These are phyloP conservation scores for Tardiomyces digboiensis DNA, from an alignment of 1,139 yeast species.

Conservation along the genomic window DNA sequence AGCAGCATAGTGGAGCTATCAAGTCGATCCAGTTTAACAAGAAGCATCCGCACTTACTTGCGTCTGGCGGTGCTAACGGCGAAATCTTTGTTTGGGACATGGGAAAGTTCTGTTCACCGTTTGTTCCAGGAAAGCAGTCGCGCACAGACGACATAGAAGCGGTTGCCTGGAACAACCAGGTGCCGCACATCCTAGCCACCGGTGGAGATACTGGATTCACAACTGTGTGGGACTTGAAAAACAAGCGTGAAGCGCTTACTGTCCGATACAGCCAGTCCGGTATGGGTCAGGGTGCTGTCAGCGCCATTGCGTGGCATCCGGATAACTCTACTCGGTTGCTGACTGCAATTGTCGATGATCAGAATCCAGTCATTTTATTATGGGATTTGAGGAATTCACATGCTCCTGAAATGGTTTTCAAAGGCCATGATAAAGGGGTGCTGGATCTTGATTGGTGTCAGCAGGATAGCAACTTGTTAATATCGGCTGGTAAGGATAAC, in stretches of 20 bases:
- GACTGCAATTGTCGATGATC: constrained; percentile 81
- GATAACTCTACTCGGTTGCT: constrained; percentile 71
- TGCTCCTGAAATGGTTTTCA: constrained; percentile 68
- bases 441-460: constrained; percentile 90
- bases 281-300: constrained; percentile 41
- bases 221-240: constrained; percentile 89
- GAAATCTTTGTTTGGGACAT: constrained; percentile 90
- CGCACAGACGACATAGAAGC: constrained; percentile 77
- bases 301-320: constrained; percentile 71
- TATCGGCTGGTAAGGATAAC: constrained; percentile 91
- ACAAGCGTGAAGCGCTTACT: constrained; percentile 82
- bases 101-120: constrained; percentile 46
- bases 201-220: constrained; percentile 82
- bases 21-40: constrained; percentile 74
- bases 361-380: constrained; percentile 68
- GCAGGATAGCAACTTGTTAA: constrained; percentile 65
- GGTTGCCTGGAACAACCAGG: constrained; percentile 84
- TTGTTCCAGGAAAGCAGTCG: constrained; percentile 57
- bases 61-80: constrained; percentile 81
- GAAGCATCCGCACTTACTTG: constrained; percentile 60
- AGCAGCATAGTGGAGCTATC: constrained; percentile 63
- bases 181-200: constrained; percentile 82
- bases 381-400: constrained; percentile 96
- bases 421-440: constrained; percentile 84
- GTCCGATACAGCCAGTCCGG: constrained; percentile 49